A percentile compares a stretch with the other conserved stretches of the same genome.
Conservation (phyloP, 1,139 yeast species). For the Yamadazyma dendronema region DNA sequence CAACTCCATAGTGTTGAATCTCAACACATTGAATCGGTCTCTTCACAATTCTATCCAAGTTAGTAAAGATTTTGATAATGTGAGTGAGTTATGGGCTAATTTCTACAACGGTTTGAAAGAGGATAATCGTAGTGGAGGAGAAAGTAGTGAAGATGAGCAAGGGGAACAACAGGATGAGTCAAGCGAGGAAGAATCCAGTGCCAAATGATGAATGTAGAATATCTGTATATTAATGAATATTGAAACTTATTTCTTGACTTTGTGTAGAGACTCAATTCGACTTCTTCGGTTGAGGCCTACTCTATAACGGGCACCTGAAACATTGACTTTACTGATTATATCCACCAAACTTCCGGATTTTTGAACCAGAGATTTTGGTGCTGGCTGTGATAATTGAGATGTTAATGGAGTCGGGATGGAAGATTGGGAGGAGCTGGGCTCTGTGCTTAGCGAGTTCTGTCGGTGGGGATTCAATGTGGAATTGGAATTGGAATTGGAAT, state of each 20-base stretch:
- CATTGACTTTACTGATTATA: constrained; percentile 12
- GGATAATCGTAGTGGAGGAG: constrained; percentile 5
- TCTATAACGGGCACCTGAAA: constrained; percentile 13
- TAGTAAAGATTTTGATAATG: constrained; percentile 47
- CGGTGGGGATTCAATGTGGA: too few relatives aligned
- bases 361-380: constrained; percentile 1
- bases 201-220: constrained; percentile 1
- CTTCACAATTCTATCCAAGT: constrained; percentile 43
- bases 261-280: constrained; percentile 12
- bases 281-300: constrained; percentile 35
- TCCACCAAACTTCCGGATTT: constrained; percentile 14
- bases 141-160: neutral
- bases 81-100: constrained; percentile 42
- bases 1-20: constrained; percentile 40
- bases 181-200: constrained; percentile 3
- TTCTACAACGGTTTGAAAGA: constrained; percentile 38
- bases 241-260: neutral
- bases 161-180: constrained; percentile 4
- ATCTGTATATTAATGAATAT: neutral
- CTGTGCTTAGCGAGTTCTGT: neutral
- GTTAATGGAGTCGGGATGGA: constrained; percentile 1
- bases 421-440: neutral
- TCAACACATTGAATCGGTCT: constrained; percentile 42
- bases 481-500: too few relatives aligned
- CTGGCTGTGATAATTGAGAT: constrained; percentile 1